These are phyloP conservation scores for Phytopythium delawarense DNA, from an alignment of 352 stramenopile species.

Conservation along the genomic window DNA sequence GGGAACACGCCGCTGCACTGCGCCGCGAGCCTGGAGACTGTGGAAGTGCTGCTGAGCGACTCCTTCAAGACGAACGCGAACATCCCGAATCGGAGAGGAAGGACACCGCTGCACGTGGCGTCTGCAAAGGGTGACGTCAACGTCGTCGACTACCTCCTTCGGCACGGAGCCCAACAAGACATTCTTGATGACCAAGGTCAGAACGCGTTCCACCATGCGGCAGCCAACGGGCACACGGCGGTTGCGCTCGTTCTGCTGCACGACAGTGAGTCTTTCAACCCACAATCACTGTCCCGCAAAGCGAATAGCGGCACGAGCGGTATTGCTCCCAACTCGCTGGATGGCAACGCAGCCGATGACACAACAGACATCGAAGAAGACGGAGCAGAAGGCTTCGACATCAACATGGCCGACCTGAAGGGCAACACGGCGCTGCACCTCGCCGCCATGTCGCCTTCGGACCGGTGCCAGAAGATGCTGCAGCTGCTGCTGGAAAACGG, in stretches of 20 bases:
- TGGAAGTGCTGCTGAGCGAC: conserved; percentile 52
- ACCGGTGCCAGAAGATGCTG: conserved; percentile 80
- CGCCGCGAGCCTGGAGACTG: conserved; percentile 60
- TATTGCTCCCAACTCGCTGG: not conserved
- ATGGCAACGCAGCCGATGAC: conserved; percentile 4
- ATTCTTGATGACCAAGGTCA: conserved; percentile 83
- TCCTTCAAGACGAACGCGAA: conserved; percentile 73
- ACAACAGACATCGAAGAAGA: conserved; percentile 8
- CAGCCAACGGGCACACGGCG: conserved; percentile 71
- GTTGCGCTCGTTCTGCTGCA: conserved; percentile 74
- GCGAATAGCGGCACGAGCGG: conserved; percentile 6
- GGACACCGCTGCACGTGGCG: conserved; percentile 72
- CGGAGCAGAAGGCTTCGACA: conserved; percentile 38
- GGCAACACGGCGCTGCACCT: conserved; percentile 81
- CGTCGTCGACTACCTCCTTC: conserved; percentile 73
- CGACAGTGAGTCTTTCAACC: conserved; percentile 25
- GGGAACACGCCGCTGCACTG: conserved; percentile 79
- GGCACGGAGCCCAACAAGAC: conserved; percentile 61
- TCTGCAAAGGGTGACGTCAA: conserved; percentile 64
- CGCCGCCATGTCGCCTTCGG: conserved; percentile 76
- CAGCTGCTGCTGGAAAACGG: conserved; percentile 79
- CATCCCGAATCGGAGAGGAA: conserved; percentile 70
- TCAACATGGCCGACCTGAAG: conserved; percentile 82
- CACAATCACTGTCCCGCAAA: not conserved
- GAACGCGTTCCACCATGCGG: conserved; percentile 75